A percentile compares a stretch with the other conserved stretches of the same genome.
Evolutionary conservation across 1,284 basidiomycete species (phyloP).

Genomic region (Limonomyces culmigenus): DNA sequence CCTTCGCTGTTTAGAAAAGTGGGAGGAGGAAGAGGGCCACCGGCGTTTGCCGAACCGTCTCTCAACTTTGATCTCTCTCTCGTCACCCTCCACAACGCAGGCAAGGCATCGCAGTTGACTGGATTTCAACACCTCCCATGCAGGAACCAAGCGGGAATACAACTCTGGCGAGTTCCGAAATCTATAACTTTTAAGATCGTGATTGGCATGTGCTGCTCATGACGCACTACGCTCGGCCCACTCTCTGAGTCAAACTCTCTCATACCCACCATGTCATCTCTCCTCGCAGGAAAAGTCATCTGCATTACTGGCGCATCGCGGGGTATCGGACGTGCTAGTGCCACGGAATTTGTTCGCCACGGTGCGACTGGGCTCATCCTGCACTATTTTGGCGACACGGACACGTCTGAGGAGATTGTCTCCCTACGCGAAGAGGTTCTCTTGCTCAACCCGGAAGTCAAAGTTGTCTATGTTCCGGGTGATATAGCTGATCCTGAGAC

Average conservation of each 20-base stretch:
- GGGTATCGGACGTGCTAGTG: conserved; percentile 68
- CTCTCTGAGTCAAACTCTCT: too few relatives aligned
- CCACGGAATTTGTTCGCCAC: conserved; percentile 43
- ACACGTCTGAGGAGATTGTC: conserved; percentile 33
- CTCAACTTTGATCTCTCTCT: too few relatives aligned
- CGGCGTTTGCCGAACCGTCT: too few relatives aligned
- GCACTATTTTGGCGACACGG: conserved; percentile 52
- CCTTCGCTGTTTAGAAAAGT: too few relatives aligned
- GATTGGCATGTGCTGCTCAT: not conserved
- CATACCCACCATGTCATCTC: conserved; percentile 11
- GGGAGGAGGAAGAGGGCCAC: too few relatives aligned
- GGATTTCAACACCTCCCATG: too few relatives aligned
- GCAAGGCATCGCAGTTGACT: too few relatives aligned
- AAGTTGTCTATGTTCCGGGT: conserved; percentile 32
- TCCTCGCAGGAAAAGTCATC: conserved; percentile 46
- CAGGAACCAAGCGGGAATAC: too few relatives aligned
- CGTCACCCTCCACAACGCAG: too few relatives aligned
- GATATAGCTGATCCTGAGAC: conserved; percentile 54
- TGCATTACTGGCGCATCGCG: conserved; percentile 65
- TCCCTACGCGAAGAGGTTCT: conserved; percentile 29
- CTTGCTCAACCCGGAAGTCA: conserved; percentile 14
- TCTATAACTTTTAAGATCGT: not conserved
- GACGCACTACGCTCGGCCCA: too few relatives aligned
- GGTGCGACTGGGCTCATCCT: conserved; percentile 53
- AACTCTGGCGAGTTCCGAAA: not conserved